Conservation (phyloP, 1,139 yeast species). For the Zygotorulaspora mrakii region DNA sequence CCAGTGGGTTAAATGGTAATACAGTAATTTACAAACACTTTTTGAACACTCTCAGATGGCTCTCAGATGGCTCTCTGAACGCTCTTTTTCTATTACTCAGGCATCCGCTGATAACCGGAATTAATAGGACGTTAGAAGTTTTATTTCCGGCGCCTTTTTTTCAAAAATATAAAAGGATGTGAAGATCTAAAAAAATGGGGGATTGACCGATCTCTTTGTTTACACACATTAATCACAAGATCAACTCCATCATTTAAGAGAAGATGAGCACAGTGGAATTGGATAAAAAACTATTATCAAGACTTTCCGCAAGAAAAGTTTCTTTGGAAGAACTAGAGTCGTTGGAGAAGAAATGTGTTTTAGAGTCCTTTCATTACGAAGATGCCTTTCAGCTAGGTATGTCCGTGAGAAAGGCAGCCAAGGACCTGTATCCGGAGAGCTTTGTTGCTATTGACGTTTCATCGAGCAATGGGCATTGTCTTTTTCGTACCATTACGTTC, state of each 20-base stretch:
- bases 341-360: slow-evolving; percentile 19
- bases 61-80: too few relatives aligned
- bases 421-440: slow-evolving; percentile 25
- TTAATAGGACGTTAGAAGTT: too few relatives aligned
- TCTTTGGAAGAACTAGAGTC: slow-evolving; percentile 23
- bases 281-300: slow-evolving; percentile 16
- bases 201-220: too few relatives aligned
- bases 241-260: too few relatives aligned
- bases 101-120: too few relatives aligned
- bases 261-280: too few relatives aligned
- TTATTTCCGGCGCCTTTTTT: too few relatives aligned
- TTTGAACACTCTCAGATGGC: too few relatives aligned
- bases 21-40: too few relatives aligned
- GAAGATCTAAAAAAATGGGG: too few relatives aligned
- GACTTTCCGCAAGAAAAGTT: slow-evolving; percentile 14
- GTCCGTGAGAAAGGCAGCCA: slow-evolving; percentile 23
- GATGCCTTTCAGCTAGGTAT: slow-evolving; percentile 30
- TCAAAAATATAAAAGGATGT: too few relatives aligned
- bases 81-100: too few relatives aligned
- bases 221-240: neutral
- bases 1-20: slow-evolving; percentile 29
- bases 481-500: slow-evolving; percentile 50
- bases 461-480: slow-evolving; percentile 46
- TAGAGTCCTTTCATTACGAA: slow-evolving; percentile 21
- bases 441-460: slow-evolving; percentile 53